Evolutionary conservation across 352 stramenopile species (phyloP), one percentile per base, ranked within the genome.

Genomic region (Phytopythium boreale): DNA sequence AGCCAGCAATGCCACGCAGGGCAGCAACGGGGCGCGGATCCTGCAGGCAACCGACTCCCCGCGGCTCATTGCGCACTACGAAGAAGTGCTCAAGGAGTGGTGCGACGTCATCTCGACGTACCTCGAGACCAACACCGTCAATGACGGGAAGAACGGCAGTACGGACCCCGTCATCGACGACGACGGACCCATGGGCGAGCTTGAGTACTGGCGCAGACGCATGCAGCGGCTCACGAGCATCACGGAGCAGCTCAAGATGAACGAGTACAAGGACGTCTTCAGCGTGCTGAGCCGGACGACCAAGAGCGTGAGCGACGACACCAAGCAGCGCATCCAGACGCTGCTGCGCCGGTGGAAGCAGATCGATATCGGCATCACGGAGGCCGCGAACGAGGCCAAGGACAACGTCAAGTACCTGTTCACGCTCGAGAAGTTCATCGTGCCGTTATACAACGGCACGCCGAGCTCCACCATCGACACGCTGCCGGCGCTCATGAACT

Each of bases 371-470:
- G 95, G 97, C 44, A 98, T 99, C 71, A 99, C 96, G 0, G 97
- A 99, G 76, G 91, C 96, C 0, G 95, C 96, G 5, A 99, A 99
- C 64, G 97, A 99, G 76, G 97, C 97, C 49, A 99, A 99, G 69
- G 97, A 99, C 76, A 99, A 99, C 75, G 92, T 98, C 47, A 99
- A 99, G 74, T 99, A 99, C 71, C 76, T 99, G 11, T 98, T 98
- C 69, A 99, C 97, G 34, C 82, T 99, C 7, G 97, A 99, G 63
- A 97, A 98, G 62, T 99, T 99, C 67, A 89, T 96, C 56, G 79
- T 94, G 17, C 88, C 88, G 22, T 68, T 96, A 19, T 96, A 96
- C 61, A 97, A 88, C 22, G 96, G 96, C 57, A 98, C 95, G 36
- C 93, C 96, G 6, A 97, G 93, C 62, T 96, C 93, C n/a, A 99